Evolutionary conservation across 192 early-diverging fungal species (phyloP).

Genomic region (Coemansia sp.): DNA sequence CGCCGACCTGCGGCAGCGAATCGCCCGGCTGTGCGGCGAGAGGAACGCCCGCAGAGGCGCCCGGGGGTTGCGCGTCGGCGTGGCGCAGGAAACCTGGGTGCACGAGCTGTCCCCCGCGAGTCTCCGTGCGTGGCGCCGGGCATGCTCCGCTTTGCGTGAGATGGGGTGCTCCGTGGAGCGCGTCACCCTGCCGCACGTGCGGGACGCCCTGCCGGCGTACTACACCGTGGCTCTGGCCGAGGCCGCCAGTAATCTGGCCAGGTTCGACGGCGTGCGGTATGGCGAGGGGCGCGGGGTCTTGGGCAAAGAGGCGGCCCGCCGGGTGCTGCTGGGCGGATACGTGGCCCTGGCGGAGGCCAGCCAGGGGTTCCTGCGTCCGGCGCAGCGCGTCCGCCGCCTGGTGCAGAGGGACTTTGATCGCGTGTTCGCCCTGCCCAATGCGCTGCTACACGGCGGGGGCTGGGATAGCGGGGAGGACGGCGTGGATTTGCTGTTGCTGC

Average conservation of each 20-base stretch:
- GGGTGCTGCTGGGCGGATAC: constrained; percentile 84
- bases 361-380: constrained; percentile 66
- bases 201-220: constrained; percentile 76
- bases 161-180: constrained; percentile 67
- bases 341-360: constrained; percentile 68
- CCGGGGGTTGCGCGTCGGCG: constrained; percentile 68
- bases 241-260: constrained; percentile 85
- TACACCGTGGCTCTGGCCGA: constrained; percentile 88
- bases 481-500: constrained; percentile 79
- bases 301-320: constrained; percentile 76
- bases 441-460: constrained; percentile 32
- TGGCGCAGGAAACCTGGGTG: constrained; percentile 72
- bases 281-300: constrained; percentile 62
- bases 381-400: constrained; percentile 77
- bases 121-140: constrained; percentile 58
- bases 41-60: too few relatives aligned
- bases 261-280: constrained; percentile 86
- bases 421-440: constrained; percentile 67
- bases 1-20: constrained; percentile 31
- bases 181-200: constrained; percentile 69
- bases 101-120: constrained; percentile 62
- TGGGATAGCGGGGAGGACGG: background rate
- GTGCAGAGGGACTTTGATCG: constrained; percentile 76
- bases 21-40: constrained; percentile 1
- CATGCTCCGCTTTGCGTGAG: constrained; percentile 54